Evolutionary conservation across 2,329 filamentous ascomycete genomes (phyloP), one percentile per base, ranked within the genome.

Genomic region (Ceratocystis huliohia): DNA sequence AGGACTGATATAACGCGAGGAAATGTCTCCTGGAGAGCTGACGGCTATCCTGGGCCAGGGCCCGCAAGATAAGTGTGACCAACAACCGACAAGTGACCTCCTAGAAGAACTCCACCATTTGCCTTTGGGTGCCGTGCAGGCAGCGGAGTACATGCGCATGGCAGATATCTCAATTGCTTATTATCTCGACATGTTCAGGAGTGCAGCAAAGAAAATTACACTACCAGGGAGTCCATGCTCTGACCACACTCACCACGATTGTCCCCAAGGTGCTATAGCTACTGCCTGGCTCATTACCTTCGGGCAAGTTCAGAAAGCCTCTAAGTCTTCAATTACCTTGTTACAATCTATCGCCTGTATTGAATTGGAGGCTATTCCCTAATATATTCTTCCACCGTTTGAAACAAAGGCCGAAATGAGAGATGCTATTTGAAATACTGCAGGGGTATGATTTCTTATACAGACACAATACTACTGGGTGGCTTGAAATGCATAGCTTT

Each of bases 71-170:
- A 2, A 25, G 8, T 6, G 48, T 53, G n/a, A 28, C 3, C n/a
- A 10, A n/a, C 22, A 33, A 33, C 8, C 46, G 45, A 15, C 6
- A 59, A 46, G 13, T 46, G 22, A 7, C 30, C 7, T 30, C 5
- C 30, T 30, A 30, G 6, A 44, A 5, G 22, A 65, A 3, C 62
- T 70, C 3, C 48, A 44, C 20, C 46, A 66, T 45, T 66, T 69
- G 13, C 69, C 70, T 1, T 56, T 70, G 48, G 69, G 68, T 1
- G 69, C 70, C 22, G 46, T 20, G 4, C 69, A 69, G 50, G 70
- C 69, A 13, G 64, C 67, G 2, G 64, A 66, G 10, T 71, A 70
- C n/a, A 66, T 71, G 8, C 66, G 61, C 33, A 46, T 46, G 20
- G 67, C 61, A 8, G 13, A 17, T 5, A 28, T 48, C 10, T 15